Base-by-base conservation (phyloP, 495 filamentous ascomycete species). In the Copromyces sp. region DNA sequence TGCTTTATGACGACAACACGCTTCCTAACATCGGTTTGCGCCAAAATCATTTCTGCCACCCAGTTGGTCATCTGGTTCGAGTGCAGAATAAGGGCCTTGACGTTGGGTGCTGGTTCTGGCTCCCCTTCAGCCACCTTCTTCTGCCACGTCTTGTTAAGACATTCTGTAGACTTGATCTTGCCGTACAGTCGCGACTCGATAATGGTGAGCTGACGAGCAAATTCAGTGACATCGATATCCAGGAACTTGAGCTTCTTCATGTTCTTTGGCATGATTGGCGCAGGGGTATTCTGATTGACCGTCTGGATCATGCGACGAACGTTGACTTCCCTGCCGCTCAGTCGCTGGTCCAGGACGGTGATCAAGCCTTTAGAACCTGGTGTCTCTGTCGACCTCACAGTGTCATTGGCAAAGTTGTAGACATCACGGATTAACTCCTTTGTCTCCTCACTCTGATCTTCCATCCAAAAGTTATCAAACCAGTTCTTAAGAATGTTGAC, bases 221-320 rank as follows among this genome's bases (percentile, higher is more conserved):
- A 98, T 81, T 99, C 95, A 2, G 91, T 92, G 14, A 93, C 90
- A 78, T 99, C 95, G 72, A 99, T 98, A 79, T 99, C 96, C 69
- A 98, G 86, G 83, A 99, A 98, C 82, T 98, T 99, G 74, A 99
- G 89, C 80, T 97, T 98, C 89, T 95, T 98, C 93, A 98, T 97
- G 81, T 97, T 97, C 88, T 97, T 98, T 0, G 95, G 95, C 78
- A 98, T 89, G 76, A 98, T 98, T 12, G 95, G 94, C 65, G 91
- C 84, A 9, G 95, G 95, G 1, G 91, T 88, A 39, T 92, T 88
- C 71, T 87, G 88, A 78, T 87, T 93, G 75, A 95, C 86, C 8
- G 94, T 98, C 41, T 92, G 91, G 45, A 98, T 90, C 74, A 99
- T 86, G 68, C 92, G 89, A 77, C 95, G 97, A 16, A 89, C 89